Base-by-base conservation (phyloP, 495 filamentous ascomycete species). In the Daldinia decipiens region DNA sequence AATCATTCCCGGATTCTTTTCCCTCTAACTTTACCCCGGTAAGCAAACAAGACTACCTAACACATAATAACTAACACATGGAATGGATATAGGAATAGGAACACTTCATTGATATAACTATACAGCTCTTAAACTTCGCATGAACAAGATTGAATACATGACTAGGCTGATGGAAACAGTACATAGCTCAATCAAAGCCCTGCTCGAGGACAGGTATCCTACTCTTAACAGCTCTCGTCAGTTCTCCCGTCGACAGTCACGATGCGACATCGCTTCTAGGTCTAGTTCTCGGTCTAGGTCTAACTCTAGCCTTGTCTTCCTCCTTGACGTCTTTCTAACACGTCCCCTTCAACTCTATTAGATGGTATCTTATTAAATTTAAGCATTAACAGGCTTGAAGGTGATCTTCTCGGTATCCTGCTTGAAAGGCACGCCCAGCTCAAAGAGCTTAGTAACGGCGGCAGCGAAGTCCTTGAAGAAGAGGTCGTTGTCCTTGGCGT, bases 391-490 rank as follows among this genome's bases (percentile, higher is more conserved):
- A 68, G 87, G 80, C 88, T 94, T 96, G 86, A 99, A 95, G 73
- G 83, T 82, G 64, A 88, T 88, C 71, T 90, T 87, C 78, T 91
- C 84, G 69, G 86, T 85, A 74, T 79, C 87, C 72, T 86, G 81
- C 72, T 86, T 79, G 75, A 99, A 99, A 13, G 95, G 94, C 58
- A 99, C 95, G 74, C 95, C 95, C 4, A 97, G 88, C 87, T 98
- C 95, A 65, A 99, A 92, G 21, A 99, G 87, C 85, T 90, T 95
- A 75, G 85, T 80, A 61, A 92, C 84, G 57, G 90, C 94, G 8
- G 89, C 88, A 6, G 88, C 77, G 82, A 99, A 99, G 76, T 98
- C 94, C 83, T 90, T 90, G 86, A 98, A 98, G 88, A 97, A 99
- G 38, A 84, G 85, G 64, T 93, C 90, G 76, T 92, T 91, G 84